Base-by-base conservation (phyloP, 108 stramenopile genomes). In the Thalassiosira profunda region DNA sequence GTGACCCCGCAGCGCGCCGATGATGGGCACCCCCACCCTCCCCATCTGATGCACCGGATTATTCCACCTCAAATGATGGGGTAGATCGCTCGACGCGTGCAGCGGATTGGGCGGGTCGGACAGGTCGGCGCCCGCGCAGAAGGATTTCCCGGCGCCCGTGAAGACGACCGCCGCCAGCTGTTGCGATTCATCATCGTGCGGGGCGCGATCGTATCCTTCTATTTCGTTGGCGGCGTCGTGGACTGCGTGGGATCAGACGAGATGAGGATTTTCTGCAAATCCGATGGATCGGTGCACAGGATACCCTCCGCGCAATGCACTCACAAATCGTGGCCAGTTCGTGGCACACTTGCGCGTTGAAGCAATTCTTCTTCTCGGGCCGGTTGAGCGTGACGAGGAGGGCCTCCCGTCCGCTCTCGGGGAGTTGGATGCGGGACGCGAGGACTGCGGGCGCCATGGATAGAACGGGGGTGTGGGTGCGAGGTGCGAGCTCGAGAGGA, bases 101-200 rank as follows among this genome's bases (percentile, higher is more conserved):
- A 84, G 30, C 11, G 83, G 79, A 48, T 75, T 77, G 5, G 83
- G 79, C 26, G 83, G 83, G 58, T 80, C 51, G 0, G 79, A 67
- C 15, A 84, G 31, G 44, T 84, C 83, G 17, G 83, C 83, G 8
- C 83, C 83, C 0, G 80, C 83, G 28, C 83, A 84, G 62, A 84
- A 84, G 1, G 70, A 72, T 43, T 29, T 10, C 3, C 83, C 83
- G 35, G 63, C 48, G 8, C 83, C 83, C 2, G 75, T 84, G 28
- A 84, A 68, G 14, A 84, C 77, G 1, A 84, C 76, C 10, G 76
- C 70, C 1, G 70, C 75, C 30, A 84, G 10, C n/a, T n/a, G n/a
- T n/a, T n/a, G n/a, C 17, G 23, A 30, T 10, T 51, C 49, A 12
- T 33, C 49, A 15, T 42, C 24, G n/a, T n/a, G n/a, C n/a, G n/a